Conservation (phyloP, 2,329 filamentous ascomycete species). For the Ceratocystis ficicola region DNA sequence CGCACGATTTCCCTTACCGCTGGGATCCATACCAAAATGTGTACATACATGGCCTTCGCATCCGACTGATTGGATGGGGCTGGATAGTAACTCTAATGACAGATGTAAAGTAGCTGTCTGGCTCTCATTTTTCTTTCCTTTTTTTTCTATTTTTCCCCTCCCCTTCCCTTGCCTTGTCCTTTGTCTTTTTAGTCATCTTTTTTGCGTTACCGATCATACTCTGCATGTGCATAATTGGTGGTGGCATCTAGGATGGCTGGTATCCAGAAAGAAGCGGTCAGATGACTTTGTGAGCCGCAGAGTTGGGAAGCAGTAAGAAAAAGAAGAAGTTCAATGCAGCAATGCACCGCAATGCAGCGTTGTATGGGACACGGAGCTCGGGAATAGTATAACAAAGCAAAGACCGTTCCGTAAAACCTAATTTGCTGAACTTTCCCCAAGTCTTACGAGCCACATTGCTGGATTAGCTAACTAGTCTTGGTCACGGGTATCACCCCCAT, state of each 20-base stretch:
- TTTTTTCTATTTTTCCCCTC: background rate
- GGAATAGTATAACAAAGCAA: background rate
- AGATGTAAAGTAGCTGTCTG: background rate
- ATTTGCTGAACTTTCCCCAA: background rate
- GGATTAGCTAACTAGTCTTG: background rate
- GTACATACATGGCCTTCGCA: slow-evolving; percentile 2
- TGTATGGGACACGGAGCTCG: background rate
- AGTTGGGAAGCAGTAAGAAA: background rate
- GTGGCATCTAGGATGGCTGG: slow-evolving; percentile 5
- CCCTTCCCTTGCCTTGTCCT: background rate
- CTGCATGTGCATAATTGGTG: slow-evolving; percentile 8
- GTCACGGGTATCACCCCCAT: background rate
- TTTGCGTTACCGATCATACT: slow-evolving; percentile 5
- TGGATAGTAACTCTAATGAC: background rate
- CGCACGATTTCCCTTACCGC: slow-evolving; percentile 5
- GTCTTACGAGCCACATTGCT: background rate
- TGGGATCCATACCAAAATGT: slow-evolving; percentile 3
- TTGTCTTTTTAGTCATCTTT: background rate
- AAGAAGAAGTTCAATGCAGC: too few relatives aligned
- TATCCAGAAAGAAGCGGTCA: slow-evolving; percentile 1
- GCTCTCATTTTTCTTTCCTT: background rate
- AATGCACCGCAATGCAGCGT: background rate
- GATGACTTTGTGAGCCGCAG: background rate
- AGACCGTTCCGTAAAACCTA: background rate
- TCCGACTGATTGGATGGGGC: background rate